Percentiles rank a stretch among this genome's conserved stretches.
These are phyloP conservation scores for Pyrus communis DNA, from an alignment of 306 rosid genomes.

Conservation along the genomic window DNA sequence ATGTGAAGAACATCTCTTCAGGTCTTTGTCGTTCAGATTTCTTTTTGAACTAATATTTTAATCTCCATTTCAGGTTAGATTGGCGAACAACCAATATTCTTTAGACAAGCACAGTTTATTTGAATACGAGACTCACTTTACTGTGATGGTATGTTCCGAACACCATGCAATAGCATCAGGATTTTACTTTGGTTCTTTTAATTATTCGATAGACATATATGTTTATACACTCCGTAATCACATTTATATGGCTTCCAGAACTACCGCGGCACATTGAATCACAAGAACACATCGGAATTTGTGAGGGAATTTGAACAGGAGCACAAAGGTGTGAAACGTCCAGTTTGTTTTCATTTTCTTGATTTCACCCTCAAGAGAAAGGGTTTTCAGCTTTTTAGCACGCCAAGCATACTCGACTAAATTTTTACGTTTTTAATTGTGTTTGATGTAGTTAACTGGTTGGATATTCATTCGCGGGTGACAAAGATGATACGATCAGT, in stretches of 20 bases:
- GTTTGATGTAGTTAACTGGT: slow-evolving; percentile 66
- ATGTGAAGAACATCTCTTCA: neutral
- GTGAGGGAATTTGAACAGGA: slow-evolving; percentile 88
- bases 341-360: slow-evolving; percentile 1
- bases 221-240: neutral
- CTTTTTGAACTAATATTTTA: slow-evolving; percentile 3
- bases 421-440: neutral
- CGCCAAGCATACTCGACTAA: neutral
- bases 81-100: slow-evolving; percentile 85
- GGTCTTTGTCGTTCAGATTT: neutral
- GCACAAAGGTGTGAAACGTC: slow-evolving; percentile 56
- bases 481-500: slow-evolving; percentile 63
- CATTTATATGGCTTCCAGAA: slow-evolving; percentile 39
- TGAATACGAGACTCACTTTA: slow-evolving; percentile 96
- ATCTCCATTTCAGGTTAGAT: slow-evolving; percentile 60
- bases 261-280: slow-evolving; percentile 72
- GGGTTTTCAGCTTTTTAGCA: neutral
- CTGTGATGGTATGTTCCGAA: slow-evolving; percentile 76
- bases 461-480: slow-evolving; percentile 64
- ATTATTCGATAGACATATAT: neutral
- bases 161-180: neutral
- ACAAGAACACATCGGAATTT: slow-evolving; percentile 60
- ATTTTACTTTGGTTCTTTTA: neutral
- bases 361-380: neutral
- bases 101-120: slow-evolving; percentile 68